Percentiles rank a stretch among this genome's conserved stretches.
Conservation (phyloP, 169 alveolate species). For the Cryptosporidium muris region DNA sequence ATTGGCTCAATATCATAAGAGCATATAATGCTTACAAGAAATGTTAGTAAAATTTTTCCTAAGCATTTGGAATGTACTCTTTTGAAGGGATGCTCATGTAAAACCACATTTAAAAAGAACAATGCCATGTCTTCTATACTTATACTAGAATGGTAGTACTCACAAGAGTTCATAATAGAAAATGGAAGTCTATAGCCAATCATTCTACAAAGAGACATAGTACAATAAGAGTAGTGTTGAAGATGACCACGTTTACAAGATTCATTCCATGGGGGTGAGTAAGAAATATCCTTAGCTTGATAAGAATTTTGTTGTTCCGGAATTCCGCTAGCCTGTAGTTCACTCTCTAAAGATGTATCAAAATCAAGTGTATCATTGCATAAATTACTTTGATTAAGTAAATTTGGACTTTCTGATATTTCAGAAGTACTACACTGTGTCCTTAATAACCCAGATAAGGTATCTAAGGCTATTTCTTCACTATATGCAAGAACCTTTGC, state of each 20-base stretch:
- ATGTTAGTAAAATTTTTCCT: slow-evolving; percentile 50
- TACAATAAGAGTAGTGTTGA: slow-evolving; percentile 50
- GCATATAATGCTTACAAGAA: slow-evolving; percentile 41
- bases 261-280: slow-evolving; percentile 67
- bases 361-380: no score
- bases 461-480: slow-evolving; percentile 63
- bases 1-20: slow-evolving; percentile 53
- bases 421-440: slow-evolving; percentile 7
- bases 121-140: slow-evolving; percentile 61
- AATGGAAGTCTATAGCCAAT: slow-evolving; percentile 69
- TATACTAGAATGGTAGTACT: slow-evolving; percentile 43
- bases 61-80: slow-evolving; percentile 51
- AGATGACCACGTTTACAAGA: slow-evolving; percentile 69
- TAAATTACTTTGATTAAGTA: neutral
- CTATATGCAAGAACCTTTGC: slow-evolving; percentile 40
- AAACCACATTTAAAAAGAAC: slow-evolving; percentile 58
- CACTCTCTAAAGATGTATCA: no score
- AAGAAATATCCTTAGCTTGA: no score
- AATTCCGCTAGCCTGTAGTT: neutral
- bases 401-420: neutral
- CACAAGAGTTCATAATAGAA: slow-evolving; percentile 65
- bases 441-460: slow-evolving; percentile 54
- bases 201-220: slow-evolving; percentile 65
- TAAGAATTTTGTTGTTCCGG: no score
- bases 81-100: slow-evolving; percentile 69